Evolutionary conservation across 1,284 basidiomycete genomes (phyloP), one percentile per base, ranked within the genome.

Genomic region (Porogramme epimiltina): DNA sequence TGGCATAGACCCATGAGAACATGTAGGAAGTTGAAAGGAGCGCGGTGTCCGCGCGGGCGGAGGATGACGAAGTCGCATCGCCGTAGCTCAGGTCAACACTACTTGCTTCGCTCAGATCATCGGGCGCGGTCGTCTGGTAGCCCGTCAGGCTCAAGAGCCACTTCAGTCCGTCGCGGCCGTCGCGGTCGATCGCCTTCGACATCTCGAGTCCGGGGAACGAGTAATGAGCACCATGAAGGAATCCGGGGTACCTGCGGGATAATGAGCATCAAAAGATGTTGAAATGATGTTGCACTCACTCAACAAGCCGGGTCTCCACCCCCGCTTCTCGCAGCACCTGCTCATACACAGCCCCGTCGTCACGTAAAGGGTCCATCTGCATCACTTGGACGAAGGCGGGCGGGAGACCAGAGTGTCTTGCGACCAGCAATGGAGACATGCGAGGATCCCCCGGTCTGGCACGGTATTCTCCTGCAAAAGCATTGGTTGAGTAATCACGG

Each of bases 261-360:
- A 5, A 48, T 23, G 19, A 11, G n/a, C 18, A 34, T 19, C 1
- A 33, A 18, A 19, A 16, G 1, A 11, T n/a, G 23, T 22, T 5
- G 16, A 19, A 13, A 19, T 11, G 16, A 38, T 9, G 40, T n/a
- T n/a, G 54, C 55, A 48, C 43, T 64, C 63, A 59, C 45, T 18
- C 8, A 31, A 58, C 52, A 11, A 62, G 16, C 48, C 54, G 54
- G 2, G 57, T 59, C 37, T 51, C 37, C 10, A 62, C 60, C 10
- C 56, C 58, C 1, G 55, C 56, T 37, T 62, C 62, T 9, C 54
- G 52, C 8, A 65, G 47, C 9, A 61, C 42, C 41, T 54, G 56
- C 31, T 58, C 61, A 41, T 65, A 64, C 2, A 64, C 42, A 9
- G 59, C 19, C 3, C 58, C 62, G 24, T 66, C 63, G 40, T 67